Conservation (phyloP, 208 protist species). For the Leishmania guyanensis region DNA sequence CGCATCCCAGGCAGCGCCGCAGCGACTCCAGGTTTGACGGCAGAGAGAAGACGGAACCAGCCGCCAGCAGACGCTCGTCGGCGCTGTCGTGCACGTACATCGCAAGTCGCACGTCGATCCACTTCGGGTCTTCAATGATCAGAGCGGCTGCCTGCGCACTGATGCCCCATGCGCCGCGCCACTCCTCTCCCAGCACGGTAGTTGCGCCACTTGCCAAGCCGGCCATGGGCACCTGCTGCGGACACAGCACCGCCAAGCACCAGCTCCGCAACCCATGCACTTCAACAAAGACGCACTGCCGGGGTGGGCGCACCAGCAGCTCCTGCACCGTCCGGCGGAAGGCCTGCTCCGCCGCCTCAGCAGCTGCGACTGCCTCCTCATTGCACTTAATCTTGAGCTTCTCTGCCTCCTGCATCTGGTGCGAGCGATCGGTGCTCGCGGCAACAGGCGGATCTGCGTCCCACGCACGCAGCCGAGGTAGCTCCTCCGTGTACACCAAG, state of each 20-base stretch:
- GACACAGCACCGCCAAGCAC: conserved; percentile 12
- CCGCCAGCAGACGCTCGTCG: conserved; percentile 17
- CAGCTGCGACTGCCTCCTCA: conserved; percentile 11
- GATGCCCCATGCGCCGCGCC: background rate
- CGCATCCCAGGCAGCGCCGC: conserved; percentile 10
- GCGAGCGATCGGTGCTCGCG: background rate
- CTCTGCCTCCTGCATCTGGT: background rate
- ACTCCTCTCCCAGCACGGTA: background rate
- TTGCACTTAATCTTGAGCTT: conserved; percentile 1
- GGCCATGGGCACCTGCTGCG: background rate
- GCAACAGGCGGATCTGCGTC: conserved; percentile 22
- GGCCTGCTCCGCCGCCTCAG: conserved; percentile 8
- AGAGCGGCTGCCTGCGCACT: background rate
- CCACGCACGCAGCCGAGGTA: conserved; percentile 11
- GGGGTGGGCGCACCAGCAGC: conserved; percentile 21
- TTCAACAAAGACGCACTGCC: conserved; percentile 29
- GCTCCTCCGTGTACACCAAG: background rate
- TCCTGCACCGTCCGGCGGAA: conserved; percentile 5
- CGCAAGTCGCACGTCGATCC: conserved; percentile 26
- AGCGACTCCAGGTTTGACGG: conserved; percentile 18
- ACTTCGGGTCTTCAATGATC: conserved; percentile 18
- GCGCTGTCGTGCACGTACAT: conserved; percentile 22
- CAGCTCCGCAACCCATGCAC: conserved; percentile 18
- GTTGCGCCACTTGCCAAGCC: background rate
- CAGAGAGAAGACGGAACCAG: conserved; percentile 25